Evolutionary conservation across 108 stramenopile genomes (phyloP), one percentile per base, ranked within the genome.

Genomic region (Stephanodiscus triporus): DNA sequence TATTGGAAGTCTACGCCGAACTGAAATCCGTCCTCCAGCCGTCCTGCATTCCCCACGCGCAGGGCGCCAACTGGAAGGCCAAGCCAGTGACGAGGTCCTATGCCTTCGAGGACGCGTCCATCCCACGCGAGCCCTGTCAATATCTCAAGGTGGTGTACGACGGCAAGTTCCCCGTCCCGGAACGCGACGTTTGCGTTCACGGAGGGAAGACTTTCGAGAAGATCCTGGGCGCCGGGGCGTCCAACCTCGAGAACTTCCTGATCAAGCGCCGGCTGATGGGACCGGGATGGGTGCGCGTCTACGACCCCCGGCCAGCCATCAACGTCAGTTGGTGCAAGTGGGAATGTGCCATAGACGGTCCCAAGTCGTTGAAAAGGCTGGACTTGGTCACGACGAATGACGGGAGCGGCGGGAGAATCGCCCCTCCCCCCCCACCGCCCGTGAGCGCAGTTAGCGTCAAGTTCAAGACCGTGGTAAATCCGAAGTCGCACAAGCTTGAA

Each of bases 81-180:
- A 98, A 98, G 78, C 81, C 84, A 22, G 98, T 98, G 40, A 72
- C 63, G 36, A 92, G 97, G 37, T 78, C 89, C 53, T 99, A 99
- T 75, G 98, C 98, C 16, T 99, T 99, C 82, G 97, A 96, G 40
- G 92, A 94, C 67, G 77, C 90, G 20, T 75, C 88, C 59, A 89
- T 99, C 45, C 99, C 99, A 7, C 86, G 99, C 8, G 93, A 81
- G n/a, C 90, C 89, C 37, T 94, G 94, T 8, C 72, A 96, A 72
- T 99, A 99, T 84, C 83, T 98, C 60, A 98, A 99, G 83, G 92
- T 98, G 53, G 87, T 91, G 17, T 99, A 98, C 76, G 92, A 96
- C 58, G 97, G 96, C 30, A 86, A 93, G 71, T 92, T 86, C 64
- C 92, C 93, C 9, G 75, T 90, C 6, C 94, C 96, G 10, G 63